These are phyloP conservation scores for Trichoderma citrinoviride DNA, from an alignment of 2,329 filamentous ascomycete species.

Conservation along the genomic window DNA sequence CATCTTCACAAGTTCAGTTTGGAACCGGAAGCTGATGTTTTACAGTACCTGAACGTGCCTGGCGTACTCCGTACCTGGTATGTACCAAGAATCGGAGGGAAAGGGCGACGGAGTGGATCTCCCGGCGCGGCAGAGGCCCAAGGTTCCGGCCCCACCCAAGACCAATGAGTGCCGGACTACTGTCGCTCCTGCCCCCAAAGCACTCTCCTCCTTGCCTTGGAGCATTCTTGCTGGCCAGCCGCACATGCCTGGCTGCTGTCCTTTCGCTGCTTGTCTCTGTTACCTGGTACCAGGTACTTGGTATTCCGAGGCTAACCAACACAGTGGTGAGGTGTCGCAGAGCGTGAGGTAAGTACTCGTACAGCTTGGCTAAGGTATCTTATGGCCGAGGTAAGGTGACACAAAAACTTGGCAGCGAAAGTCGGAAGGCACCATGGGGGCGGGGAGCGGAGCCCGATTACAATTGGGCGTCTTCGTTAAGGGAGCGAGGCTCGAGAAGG, in stretches of 20 bases:
- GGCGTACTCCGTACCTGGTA: not conserved
- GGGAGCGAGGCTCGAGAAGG: not conserved
- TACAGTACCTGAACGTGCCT: too few species aligned
- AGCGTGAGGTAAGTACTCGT: not conserved
- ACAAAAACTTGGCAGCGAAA: not conserved
- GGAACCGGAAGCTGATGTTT: too few species aligned
- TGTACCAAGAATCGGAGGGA: too few species aligned
- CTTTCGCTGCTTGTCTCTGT: not conserved
- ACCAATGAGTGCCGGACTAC: not conserved
- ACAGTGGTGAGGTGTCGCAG: too few species aligned
- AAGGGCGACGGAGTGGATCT: not conserved
- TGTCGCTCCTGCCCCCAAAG: not conserved
- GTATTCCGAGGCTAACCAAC: not conserved
- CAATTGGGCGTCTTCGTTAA: not conserved
- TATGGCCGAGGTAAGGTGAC: too few species aligned
- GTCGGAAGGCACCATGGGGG: not conserved
- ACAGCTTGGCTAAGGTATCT: too few species aligned
- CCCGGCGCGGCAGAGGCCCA: not conserved
- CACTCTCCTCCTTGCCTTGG: not conserved
- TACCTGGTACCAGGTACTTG: slow-evolving; percentile 7
- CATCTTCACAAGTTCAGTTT: too few species aligned
- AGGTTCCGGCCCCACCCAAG: not conserved
- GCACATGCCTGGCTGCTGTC: not conserved
- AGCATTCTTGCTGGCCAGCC: not conserved
- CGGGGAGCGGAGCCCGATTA: not conserved